phyloP scores from a whole-genome alignment of 305 asterid species.

The Euphrasia arctica region DNA sequence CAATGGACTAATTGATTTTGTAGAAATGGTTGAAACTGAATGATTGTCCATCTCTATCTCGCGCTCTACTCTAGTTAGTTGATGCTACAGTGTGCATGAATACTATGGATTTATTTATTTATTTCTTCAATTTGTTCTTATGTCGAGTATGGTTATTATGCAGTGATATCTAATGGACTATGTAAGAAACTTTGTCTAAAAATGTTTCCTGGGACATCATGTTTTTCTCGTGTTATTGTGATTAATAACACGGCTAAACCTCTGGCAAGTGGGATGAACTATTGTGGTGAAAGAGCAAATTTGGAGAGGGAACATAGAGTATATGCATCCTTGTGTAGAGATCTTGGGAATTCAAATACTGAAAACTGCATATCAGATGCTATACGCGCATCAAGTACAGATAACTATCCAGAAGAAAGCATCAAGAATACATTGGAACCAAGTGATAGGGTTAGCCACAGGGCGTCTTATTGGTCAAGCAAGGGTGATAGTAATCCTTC shows the following conservation, averaged over 20 bases:
- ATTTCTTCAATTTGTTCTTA: neutral
- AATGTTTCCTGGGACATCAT: slow-evolving; percentile 53
- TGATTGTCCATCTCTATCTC: neutral
- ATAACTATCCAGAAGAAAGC: slow-evolving; percentile 67
- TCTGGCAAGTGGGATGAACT: slow-evolving; percentile 24
- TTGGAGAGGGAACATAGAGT: slow-evolving; percentile 52
- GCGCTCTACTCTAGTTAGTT: neutral
- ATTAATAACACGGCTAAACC: slow-evolving; percentile 28
- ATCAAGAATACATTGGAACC: slow-evolving; percentile 60
- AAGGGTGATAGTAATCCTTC: slow-evolving; percentile 50
- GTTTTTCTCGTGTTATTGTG: slow-evolving; percentile 36
- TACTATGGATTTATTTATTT: slow-evolving; percentile 1
- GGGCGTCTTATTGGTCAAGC: slow-evolving; percentile 90
- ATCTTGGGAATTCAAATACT: slow-evolving; percentile 31
- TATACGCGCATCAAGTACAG: slow-evolving; percentile 71
- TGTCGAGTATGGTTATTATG: slow-evolving; percentile 25
- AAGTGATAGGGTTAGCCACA: slow-evolving; percentile 43
- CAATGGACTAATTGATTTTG: neutral
- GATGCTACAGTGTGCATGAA: neutral
- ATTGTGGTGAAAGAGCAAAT: slow-evolving; percentile 36
- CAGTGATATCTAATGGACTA: slow-evolving; percentile 62
- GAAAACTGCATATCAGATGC: slow-evolving; percentile 55
- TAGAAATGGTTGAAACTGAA: neutral
- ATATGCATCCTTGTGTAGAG: slow-evolving; percentile 46
- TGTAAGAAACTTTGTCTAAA: slow-evolving; percentile 57